A percentile compares a stretch with the other conserved stretches of the same genome.
Conservation (phyloP, 768 basidiomycete species). For the Macrolepiota albuminosa region DNA sequence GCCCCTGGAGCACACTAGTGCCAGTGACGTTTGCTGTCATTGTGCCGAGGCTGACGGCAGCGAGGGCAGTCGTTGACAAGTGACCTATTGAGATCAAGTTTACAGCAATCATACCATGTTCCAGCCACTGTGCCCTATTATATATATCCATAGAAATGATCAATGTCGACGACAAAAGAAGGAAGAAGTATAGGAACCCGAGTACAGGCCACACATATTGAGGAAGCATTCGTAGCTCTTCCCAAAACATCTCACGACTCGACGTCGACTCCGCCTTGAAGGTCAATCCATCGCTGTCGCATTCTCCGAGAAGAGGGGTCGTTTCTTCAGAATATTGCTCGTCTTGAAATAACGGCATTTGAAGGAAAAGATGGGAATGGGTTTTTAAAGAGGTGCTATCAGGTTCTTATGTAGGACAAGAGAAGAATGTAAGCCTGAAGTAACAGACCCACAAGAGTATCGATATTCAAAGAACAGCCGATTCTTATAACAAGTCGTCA, state of each 20-base stretch:
- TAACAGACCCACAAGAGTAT: not conserved
- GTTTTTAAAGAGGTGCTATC: not conserved
- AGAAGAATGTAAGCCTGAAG: not conserved
- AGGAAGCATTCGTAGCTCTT: conserved; percentile 9
- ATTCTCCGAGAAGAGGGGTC: not conserved
- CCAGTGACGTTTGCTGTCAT: conserved; percentile 39
- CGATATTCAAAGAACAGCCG: not conserved
- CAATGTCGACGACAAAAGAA: not conserved
- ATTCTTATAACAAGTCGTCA: not conserved
- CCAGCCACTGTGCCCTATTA: conserved; percentile 35
- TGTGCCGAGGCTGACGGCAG: conserved; percentile 49
- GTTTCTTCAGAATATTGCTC: not conserved
- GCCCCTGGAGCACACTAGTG: conserved; percentile 46
- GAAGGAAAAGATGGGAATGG: not conserved
- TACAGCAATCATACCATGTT: conserved; percentile 62
- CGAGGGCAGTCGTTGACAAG: conserved; percentile 65
- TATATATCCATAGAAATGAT: not conserved
- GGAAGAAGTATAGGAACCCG: not conserved
- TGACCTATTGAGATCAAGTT: conserved; percentile 70
- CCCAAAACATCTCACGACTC: conserved; percentile 7
- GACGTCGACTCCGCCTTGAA: not conserved
- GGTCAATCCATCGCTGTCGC: not conserved
- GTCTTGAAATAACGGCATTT: not conserved
- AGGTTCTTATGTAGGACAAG: not conserved
- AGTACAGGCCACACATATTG: conserved; percentile 9